Evolutionary conservation across 345 rosid genomes (phyloP), one percentile per base, ranked within the genome.

Genomic region (Salix dunnii): DNA sequence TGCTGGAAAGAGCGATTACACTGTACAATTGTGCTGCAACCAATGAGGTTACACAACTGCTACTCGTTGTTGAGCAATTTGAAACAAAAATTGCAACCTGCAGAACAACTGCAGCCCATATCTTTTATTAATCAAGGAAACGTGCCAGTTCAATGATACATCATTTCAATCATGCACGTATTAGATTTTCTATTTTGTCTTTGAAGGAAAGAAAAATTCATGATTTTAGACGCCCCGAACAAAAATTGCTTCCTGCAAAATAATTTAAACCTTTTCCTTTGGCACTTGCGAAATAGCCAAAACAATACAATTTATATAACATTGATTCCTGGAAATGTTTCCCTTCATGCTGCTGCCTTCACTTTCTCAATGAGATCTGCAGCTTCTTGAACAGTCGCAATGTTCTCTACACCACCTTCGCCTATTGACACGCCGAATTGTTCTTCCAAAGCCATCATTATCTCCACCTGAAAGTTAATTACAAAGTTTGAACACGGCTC

Each of bases 401-500:
- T 85, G 82, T 87, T 85, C 81, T 90, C 88, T 0, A 91, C 91
- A 27, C 92, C 92, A 7, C 76, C 82, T 85, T 87, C 91, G 66
- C 94, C 91, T 7, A 90, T 63, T 21, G 90, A 86, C 71, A 90
- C 90, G 2, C 70, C 87, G 6, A 88, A 88, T 74, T 86, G 89
- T 77, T 90, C 93, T 81, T 88, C 90, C 87, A 90, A 79, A 36
- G 94, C 90, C 94, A 90, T 87, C 90, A 87, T 84, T 51, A 88
- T 88, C 70, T 90, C 90, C 51, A 87, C 94, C 89, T 87, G 78
- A 17, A 17, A 46, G 30, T 60, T 31, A 12, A 13, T 51, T 9
- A 28, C 20, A 25, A 12, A 17, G 6, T 9, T 68, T 25, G 1
- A 33, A 40, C 20, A 28, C 11, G 4, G 16, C 25, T 67, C 64